These are phyloP conservation scores for Fusarium humuli DNA, from an alignment of 2,329 filamentous ascomycete genomes.

Conservation along the genomic window DNA sequence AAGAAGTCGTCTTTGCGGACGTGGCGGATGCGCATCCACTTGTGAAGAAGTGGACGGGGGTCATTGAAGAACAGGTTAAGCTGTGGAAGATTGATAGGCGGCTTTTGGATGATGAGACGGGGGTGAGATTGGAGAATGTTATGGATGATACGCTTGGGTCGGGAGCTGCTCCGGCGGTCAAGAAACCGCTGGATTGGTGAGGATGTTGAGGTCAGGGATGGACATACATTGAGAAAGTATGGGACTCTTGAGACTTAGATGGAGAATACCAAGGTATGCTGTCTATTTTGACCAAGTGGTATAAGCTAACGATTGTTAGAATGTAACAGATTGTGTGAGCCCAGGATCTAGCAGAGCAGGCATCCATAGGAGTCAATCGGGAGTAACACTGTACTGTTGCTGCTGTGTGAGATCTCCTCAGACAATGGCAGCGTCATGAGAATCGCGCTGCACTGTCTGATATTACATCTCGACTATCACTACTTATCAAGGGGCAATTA, in stretches of 20 bases:
- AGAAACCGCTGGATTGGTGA: conserved; percentile 56
- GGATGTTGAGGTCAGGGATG: not conserved
- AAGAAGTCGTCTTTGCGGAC: conserved; percentile 66
- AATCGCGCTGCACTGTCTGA: not conserved
- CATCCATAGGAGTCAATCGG: not conserved
- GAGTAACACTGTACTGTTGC: not conserved
- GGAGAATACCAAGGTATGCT: conserved; percentile 8
- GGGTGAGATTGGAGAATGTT: conserved; percentile 44
- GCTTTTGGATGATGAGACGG: conserved; percentile 51
- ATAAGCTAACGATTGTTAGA: not conserved
- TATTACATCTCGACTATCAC: not conserved
- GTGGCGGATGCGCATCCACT: conserved; percentile 77
- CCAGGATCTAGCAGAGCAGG: not conserved
- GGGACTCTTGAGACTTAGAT: not conserved
- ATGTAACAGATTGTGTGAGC: not conserved
- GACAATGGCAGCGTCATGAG: not conserved
- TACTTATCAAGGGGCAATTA: not conserved
- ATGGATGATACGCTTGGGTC: conserved; percentile 46
- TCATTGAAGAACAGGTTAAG: conserved; percentile 49
- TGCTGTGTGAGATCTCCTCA: too few species aligned
- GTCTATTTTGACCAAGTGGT: not conserved
- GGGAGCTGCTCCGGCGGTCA: conserved; percentile 42
- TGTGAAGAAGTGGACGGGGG: conserved; percentile 68
- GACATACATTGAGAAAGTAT: not conserved
- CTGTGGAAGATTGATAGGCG: conserved; percentile 52